These are phyloP conservation scores for Picochlorum sp. DNA, from an alignment of 139 green algal species.

Conservation along the genomic window DNA sequence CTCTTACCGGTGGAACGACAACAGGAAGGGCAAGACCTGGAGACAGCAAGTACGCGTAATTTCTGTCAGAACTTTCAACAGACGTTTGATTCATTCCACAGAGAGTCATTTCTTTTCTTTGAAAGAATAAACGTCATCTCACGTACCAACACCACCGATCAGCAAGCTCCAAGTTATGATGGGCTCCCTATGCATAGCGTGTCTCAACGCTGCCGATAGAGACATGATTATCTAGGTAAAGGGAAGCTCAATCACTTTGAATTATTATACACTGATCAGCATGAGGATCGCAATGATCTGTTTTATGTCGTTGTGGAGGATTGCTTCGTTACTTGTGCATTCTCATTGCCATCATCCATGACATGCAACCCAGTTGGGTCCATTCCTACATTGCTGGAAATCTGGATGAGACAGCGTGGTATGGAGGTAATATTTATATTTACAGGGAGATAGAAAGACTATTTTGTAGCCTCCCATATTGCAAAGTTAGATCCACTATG, in stretches of 20 bases:
- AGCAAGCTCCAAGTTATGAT: slow-evolving; percentile 47
- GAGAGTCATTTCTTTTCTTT: neutral
- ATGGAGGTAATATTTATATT: no score
- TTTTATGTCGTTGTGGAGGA: no score
- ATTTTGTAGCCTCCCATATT: slow-evolving; percentile 56
- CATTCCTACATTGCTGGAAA: no score
- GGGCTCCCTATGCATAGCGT: slow-evolving; percentile 26
- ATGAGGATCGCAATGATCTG: no score
- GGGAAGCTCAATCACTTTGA: no score
- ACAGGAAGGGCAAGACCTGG: slow-evolving; percentile 36
- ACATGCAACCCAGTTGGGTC: no score
- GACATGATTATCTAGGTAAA: neutral
- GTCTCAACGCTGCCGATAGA: slow-evolving; percentile 6
- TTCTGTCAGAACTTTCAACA: no score
- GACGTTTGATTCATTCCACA: neutral
- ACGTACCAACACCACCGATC: slow-evolving; percentile 32
- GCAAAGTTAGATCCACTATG: slow-evolving; percentile 64
- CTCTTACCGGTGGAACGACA: slow-evolving; percentile 38
- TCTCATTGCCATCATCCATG: no score
- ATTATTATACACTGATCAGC: no score
- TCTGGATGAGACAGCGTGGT: no score
- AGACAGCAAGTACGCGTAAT: neutral
- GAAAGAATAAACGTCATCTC: neutral
- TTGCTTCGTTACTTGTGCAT: no score
- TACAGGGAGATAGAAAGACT: no score